phyloP scores from a whole-genome alignment of 495 filamentous ascomycete species.

The Echria macrotheca region DNA sequence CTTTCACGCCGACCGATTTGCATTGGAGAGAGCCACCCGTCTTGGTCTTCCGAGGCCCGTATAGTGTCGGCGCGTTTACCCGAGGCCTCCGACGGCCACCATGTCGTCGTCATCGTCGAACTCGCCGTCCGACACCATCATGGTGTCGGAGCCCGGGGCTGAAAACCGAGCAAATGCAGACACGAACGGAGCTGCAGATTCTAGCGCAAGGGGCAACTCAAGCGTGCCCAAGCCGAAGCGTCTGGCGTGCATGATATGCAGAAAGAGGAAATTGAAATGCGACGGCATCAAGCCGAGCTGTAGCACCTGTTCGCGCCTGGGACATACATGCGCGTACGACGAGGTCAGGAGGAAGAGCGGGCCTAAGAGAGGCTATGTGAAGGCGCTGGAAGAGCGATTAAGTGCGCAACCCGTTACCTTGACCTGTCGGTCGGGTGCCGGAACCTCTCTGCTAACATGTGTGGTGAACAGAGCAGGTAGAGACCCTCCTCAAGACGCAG shows the following conservation, averaged over 20 bases:
- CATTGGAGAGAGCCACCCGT: too few relatives aligned
- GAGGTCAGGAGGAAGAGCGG: constrained; percentile 97
- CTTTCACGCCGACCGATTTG: too few relatives aligned
- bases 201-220: constrained; percentile 49
- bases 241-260: constrained; percentile 93
- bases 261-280: constrained; percentile 86
- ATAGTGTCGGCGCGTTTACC: too few relatives aligned
- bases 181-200: constrained; percentile 19
- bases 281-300: constrained; percentile 78
- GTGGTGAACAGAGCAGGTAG: constrained; percentile 72
- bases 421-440: too few relatives aligned
- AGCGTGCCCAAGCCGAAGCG: constrained; percentile 79
- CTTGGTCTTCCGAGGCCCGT: too few relatives aligned
- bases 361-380: constrained; percentile 96
- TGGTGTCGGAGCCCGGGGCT: constrained; percentile 33
- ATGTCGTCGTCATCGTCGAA: constrained; percentile 43
- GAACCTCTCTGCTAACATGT: constrained; percentile 21
- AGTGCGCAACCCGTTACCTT: constrained; percentile 49
- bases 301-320: constrained; percentile 82
- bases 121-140: constrained; percentile 31
- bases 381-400: constrained; percentile 88
- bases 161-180: constrained; percentile 25
- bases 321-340: constrained; percentile 91
- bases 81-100: constrained; percentile 1
- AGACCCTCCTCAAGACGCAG: constrained; percentile 79